Conservation (phyloP, 2,329 filamentous ascomycete genomes). For the Verticillium klebahnii region DNA sequence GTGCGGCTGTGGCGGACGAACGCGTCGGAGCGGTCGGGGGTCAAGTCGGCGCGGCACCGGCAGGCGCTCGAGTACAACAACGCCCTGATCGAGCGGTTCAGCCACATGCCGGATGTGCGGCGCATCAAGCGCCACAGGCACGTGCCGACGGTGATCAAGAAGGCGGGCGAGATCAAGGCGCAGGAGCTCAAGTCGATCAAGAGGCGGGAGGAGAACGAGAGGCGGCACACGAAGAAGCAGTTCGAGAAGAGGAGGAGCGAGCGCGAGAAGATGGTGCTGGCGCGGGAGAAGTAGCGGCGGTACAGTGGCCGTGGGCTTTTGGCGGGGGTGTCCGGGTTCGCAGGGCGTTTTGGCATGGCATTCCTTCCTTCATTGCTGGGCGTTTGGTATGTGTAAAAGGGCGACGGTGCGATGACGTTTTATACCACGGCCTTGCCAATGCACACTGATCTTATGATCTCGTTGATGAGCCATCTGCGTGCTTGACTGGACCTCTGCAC, state of each 20-base stretch:
- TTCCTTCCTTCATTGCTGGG: slow-evolving; percentile 6
- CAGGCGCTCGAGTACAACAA: slow-evolving; percentile 91
- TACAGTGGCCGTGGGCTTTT: not conserved
- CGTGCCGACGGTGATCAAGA: slow-evolving; percentile 89
- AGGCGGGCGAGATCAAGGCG: slow-evolving; percentile 89
- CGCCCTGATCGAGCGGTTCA: slow-evolving; percentile 75
- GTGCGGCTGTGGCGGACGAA: slow-evolving; percentile 81
- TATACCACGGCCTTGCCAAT: too few species aligned
- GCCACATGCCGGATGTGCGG: slow-evolving; percentile 93
- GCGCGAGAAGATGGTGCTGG: slow-evolving; percentile 89
- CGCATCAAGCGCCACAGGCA: slow-evolving; percentile 90
- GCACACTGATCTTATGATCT: too few species aligned
- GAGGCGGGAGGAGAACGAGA: slow-evolving; percentile 87
- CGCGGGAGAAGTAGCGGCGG: slow-evolving; percentile 45
- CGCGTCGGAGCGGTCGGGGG: slow-evolving; percentile 75
- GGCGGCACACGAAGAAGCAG: slow-evolving; percentile 84
- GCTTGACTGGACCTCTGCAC: too few species aligned
- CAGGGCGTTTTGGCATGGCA: slow-evolving; percentile 6
- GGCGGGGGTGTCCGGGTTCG: not conserved
- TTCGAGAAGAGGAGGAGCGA: slow-evolving; percentile 69
- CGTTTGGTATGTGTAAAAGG: slow-evolving; percentile 11
- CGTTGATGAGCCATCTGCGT: too few species aligned
- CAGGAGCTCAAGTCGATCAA: slow-evolving; percentile 87
- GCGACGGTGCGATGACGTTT: slow-evolving; percentile 1
- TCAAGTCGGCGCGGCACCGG: slow-evolving; percentile 80